Evolutionary conservation across 805 yeast species (phyloP).

Genomic region (Wickerhamiella kazuoi): DNA sequence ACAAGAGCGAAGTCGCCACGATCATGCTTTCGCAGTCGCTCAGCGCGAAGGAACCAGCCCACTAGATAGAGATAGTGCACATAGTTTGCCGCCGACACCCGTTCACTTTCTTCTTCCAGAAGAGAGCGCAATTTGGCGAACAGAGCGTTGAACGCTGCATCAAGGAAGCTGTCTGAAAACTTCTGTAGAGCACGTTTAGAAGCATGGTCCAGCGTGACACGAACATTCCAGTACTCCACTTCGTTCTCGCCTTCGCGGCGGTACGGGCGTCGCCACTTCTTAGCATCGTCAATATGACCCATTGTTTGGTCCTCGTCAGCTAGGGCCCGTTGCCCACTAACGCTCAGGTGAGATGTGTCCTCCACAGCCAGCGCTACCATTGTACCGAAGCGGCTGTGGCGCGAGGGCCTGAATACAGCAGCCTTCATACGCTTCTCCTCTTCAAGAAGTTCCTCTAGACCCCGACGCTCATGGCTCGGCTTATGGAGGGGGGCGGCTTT

Average conservation of each 20-base stretch:
- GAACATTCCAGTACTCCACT: conserved; percentile 13
- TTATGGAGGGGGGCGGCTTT: neutral
- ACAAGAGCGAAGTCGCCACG: conserved; percentile 20
- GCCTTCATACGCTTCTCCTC: conserved; percentile 41
- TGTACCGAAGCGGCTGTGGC: conserved; percentile 89
- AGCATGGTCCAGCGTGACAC: conserved; percentile 13
- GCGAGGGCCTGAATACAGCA: conserved; percentile 31
- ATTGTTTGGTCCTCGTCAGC: conserved; percentile 35
- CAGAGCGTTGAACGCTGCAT: conserved; percentile 58
- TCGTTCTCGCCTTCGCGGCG: conserved; percentile 5
- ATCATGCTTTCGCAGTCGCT: conserved; percentile 23
- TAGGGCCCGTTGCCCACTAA: conserved; percentile 58
- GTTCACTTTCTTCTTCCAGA: conserved; percentile 26
- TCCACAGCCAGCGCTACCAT: conserved; percentile 49
- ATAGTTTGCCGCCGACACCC: conserved; percentile 14
- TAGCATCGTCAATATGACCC: conserved; percentile 45
- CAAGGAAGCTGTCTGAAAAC: conserved; percentile 44
- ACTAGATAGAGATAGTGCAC: conserved; percentile 39
- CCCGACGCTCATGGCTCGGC: neutral
- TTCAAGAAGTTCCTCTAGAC: conserved; percentile 30
- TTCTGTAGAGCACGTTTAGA: conserved; percentile 20
- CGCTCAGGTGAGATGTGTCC: conserved; percentile 30
- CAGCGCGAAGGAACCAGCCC: conserved; percentile 64
- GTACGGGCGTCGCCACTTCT: conserved; percentile 40
- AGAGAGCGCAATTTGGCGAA: conserved; percentile 34